Percentiles rank a stretch among this genome's conserved stretches.
Conservation (phyloP, 306 rosid genomes). For the Canavalia gladiata region DNA sequence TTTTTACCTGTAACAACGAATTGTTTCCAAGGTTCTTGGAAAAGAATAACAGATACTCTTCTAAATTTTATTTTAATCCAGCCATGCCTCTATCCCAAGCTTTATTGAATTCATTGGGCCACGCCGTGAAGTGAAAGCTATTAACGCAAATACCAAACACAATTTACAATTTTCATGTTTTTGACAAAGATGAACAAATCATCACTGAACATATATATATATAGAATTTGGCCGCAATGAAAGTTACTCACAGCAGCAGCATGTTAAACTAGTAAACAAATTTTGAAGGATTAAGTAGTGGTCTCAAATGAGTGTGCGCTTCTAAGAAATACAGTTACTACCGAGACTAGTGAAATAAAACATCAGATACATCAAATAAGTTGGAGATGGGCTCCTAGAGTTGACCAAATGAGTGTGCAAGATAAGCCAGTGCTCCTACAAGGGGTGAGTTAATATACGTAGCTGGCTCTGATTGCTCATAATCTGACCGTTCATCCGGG, state of each 20-base stretch:
- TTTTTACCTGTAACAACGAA: too few relatives aligned
- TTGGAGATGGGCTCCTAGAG: constrained; percentile 46
- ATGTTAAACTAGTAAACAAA: constrained; percentile 16
- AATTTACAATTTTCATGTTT: neutral
- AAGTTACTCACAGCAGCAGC: neutral
- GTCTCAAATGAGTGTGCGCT: constrained; percentile 49
- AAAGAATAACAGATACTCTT: neutral
- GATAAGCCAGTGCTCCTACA: constrained; percentile 76
- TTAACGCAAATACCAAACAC: constrained; percentile 5
- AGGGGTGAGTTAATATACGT: constrained; percentile 92
- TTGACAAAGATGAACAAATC: neutral
- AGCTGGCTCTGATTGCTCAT: constrained; percentile 89
- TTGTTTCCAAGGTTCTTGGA: constrained; percentile 19
- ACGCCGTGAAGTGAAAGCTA: neutral
- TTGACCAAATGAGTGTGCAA: constrained; percentile 80
- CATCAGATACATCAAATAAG: constrained; percentile 19
- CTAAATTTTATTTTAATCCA: neutral
- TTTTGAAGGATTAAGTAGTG: neutral
- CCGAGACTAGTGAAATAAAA: constrained; percentile 6
- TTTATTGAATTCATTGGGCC: constrained; percentile 11
- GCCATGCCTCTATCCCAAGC: neutral
- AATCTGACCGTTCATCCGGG: constrained; percentile 83
- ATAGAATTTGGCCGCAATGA: neutral
- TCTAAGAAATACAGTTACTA: constrained; percentile 35
- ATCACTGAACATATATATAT: neutral